Percentiles rank a stretch among this genome's conserved stretches.
Conservation (phyloP, 2,329 filamentous ascomycete species). For the Ceratocystis papillata region DNA sequence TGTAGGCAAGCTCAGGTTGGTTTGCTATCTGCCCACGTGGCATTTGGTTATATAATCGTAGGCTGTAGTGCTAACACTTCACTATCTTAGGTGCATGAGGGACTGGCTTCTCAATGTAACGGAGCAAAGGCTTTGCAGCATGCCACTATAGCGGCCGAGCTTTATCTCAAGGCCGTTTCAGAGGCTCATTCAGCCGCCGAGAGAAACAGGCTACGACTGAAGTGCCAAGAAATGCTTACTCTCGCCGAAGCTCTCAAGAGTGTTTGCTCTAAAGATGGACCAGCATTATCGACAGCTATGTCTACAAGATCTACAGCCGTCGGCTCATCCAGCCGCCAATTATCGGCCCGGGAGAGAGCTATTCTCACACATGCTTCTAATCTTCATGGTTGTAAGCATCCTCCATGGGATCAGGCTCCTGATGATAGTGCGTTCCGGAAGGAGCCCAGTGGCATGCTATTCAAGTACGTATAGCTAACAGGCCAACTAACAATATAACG, state of each 20-base stretch:
- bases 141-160: conserved; percentile 66
- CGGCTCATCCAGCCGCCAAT: conserved; percentile 37
- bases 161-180: conserved; percentile 66
- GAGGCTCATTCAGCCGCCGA: conserved; percentile 52
- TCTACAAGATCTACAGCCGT: background rate
- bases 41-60: background rate
- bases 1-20: conserved; percentile 11
- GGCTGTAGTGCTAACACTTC: background rate
- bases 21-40: background rate
- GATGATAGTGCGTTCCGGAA: conserved; percentile 49
- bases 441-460: conserved; percentile 41
- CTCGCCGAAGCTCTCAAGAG: conserved; percentile 66
- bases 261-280: background rate
- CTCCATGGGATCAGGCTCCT: conserved; percentile 66
- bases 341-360: conserved; percentile 61
- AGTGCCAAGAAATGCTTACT: conserved; percentile 58
- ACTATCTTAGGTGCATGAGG: conserved; percentile 32
- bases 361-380: conserved; percentile 67
- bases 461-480: conserved; percentile 44
- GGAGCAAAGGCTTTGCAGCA: conserved; percentile 55
- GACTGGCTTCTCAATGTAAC: conserved; percentile 31
- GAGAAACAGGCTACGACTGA: conserved; percentile 53
- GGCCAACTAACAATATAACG: conserved; percentile 21
- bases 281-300: background rate
- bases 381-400: conserved; percentile 73